A percentile compares a stretch with the other conserved stretches of the same genome.
Conservation (phyloP, 1,284 basidiomycete species). For the Butyriboletus appendiculatus region DNA sequence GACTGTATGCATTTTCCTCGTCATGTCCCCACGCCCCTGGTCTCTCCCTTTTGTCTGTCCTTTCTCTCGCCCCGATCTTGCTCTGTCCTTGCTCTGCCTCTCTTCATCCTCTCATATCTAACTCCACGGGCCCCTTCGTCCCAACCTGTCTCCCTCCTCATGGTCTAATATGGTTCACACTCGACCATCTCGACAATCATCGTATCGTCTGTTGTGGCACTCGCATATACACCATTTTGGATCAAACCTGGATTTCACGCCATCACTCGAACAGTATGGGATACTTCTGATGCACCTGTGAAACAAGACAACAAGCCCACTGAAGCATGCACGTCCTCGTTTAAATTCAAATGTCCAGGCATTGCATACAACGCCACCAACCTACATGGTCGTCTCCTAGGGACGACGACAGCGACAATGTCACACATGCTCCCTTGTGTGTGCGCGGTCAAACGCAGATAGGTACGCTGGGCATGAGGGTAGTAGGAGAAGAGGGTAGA, state of each 20-base stretch:
- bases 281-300: background rate
- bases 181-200: background rate
- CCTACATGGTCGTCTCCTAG: constrained; percentile 1
- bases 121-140: constrained; percentile 7
- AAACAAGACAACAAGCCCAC: constrained; percentile 2
- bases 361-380: background rate
- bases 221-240: constrained; percentile 2
- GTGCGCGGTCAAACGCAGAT: background rate
- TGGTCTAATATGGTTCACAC: constrained; percentile 1
- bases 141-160: constrained; percentile 6
- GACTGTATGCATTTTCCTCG: constrained; percentile 11
- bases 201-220: constrained; percentile 9
- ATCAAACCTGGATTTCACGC: constrained; percentile 2
- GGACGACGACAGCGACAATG: background rate
- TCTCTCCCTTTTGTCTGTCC: constrained; percentile 15
- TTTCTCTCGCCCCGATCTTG: constrained; percentile 8
- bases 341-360: background rate
- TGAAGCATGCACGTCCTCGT: background rate
- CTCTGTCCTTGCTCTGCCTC: constrained; percentile 13
- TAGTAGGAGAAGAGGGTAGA: background rate
- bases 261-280: background rate
- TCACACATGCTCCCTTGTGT: background rate
- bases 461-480: constrained; percentile 1
- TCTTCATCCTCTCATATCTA: constrained; percentile 13
- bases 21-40: constrained; percentile 11